These are phyloP conservation scores for Limonium bicolor DNA, from an alignment of 148 eudicot species.

Conservation along the genomic window DNA sequence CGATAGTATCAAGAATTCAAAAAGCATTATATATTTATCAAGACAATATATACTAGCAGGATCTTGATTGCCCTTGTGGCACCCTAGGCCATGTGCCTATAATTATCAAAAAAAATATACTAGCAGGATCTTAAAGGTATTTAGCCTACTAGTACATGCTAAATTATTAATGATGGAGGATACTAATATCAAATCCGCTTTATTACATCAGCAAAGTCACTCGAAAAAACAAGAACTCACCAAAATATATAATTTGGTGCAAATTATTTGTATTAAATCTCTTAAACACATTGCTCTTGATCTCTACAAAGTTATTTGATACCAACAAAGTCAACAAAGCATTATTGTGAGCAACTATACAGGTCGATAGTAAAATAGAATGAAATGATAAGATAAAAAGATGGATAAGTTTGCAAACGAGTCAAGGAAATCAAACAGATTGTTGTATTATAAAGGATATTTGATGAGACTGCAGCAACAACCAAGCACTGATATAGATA, in stretches of 20 bases:
- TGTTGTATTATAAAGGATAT: too few species aligned
- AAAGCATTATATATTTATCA: too few species aligned
- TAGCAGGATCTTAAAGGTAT: too few species aligned
- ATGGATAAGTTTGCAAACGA: conserved; percentile 52
- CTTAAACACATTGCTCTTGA: conserved; percentile 90
- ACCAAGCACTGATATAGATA: conserved; percentile 50
- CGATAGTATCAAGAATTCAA: too few species aligned
- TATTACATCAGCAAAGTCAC: too few species aligned
- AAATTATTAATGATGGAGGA: too few species aligned
- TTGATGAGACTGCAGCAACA: conserved; percentile 59
- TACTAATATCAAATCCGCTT: too few species aligned
- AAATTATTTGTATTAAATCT: conserved; percentile 84
- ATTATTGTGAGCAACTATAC: conserved; percentile 95
- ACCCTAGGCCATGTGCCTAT: too few species aligned
- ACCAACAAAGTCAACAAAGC: conserved; percentile 76
- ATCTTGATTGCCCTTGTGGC: too few species aligned
- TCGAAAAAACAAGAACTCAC: conserved; percentile 30
- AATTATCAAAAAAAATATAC: too few species aligned
- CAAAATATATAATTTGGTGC: conserved; percentile 68
- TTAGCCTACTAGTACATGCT: too few species aligned
- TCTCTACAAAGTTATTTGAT: conserved; percentile 86
- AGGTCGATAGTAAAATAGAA: conserved; percentile 81
- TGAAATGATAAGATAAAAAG: conserved; percentile 83
- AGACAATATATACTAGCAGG: too few species aligned
- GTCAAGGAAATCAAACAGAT: conserved; percentile 81